Evolutionary conservation across 108 stramenopile species (phyloP), one percentile per base, ranked within the genome.

Genomic region (Nitzschia putrida): DNA sequence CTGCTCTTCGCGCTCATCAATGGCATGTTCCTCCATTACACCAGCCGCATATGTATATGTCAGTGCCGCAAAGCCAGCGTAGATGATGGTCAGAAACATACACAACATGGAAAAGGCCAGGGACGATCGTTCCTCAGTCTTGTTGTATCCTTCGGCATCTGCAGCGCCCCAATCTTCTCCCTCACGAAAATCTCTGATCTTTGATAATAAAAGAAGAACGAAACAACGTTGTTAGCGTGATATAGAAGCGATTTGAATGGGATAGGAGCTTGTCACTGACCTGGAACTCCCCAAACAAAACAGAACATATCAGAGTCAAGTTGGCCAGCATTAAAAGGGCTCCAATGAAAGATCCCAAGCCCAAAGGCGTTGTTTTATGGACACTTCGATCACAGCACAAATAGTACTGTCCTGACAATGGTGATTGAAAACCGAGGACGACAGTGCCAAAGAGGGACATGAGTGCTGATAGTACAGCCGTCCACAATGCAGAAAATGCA

Each of bases 281-380:
- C 85, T 94, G 79, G 64, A 94, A 94, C 68, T 91, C 93, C 60
- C 90, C 93, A 82, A 94, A 94, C 14, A 89, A 61, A 14, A 86
- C 80, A 8, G 88, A 70, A 61, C 81, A 85, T 23, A 85, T 81
- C 74, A 94, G 78, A 21, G 89, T 89, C 29, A 91, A 55, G 76
- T 94, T 94, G 14, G 89, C 86, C 76, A 91, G 88, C 90, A 94
- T 91, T 16, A 94, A 57, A 0, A 91, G 64, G 20, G 86, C 80
- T 9, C 93, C 93, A 54, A 89, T 88, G 66, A 94, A 94, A 8
- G 88, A 80, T 18, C 93, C 93, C 34, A 94, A 68, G 1, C 84
- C 81, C 71, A 94, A 21, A 2, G 90, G 90, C 56, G 90, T 91
- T 66, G 90, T 90, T 68, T 80, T 53, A 75, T 91, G 90, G 0